Evolutionary conservation across 1,284 basidiomycete genomes (phyloP).

Genomic region (Papiliotrema terrestris): DNA sequence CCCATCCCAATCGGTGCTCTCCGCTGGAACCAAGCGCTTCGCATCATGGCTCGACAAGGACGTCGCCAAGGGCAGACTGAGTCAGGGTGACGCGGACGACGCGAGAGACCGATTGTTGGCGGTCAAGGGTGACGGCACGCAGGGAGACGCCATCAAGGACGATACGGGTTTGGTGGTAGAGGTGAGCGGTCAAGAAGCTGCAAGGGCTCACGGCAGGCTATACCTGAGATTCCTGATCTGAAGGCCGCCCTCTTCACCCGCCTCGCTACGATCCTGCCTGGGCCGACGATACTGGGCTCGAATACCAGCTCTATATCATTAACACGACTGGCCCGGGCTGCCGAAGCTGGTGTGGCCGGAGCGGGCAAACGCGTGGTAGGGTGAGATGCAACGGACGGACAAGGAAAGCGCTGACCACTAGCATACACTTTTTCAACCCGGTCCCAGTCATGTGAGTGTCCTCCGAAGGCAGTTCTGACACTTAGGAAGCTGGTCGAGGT

Average conservation of each 20-base stretch:
- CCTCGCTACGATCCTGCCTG: conserved; percentile 65
- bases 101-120: conserved; percentile 63
- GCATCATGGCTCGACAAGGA: conserved; percentile 85
- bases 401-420: conserved; percentile 7
- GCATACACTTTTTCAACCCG: conserved; percentile 93
- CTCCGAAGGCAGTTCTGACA: background rate
- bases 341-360: conserved; percentile 51
- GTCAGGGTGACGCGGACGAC: conserved; percentile 65
- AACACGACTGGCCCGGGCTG: conserved; percentile 83
- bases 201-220: conserved; percentile 60
- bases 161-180: conserved; percentile 89
- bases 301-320: conserved; percentile 95
- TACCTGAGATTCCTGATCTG: conserved; percentile 76
- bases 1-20: conserved; percentile 35
- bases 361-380: conserved; percentile 60
- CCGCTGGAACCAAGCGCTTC: conserved; percentile 25
- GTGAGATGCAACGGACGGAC: conserved; percentile 2
- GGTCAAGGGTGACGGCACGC: conserved; percentile 49
- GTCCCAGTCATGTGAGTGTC: conserved; percentile 72
- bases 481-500: conserved; percentile 82
- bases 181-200: conserved; percentile 51
- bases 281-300: conserved; percentile 77
- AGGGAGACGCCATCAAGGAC: conserved; percentile 51
- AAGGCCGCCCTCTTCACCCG: conserved; percentile 76
- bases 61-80: conserved; percentile 75